Base-by-base conservation (phyloP, 495 filamentous ascomycete species). In the Neurospora discreta region DNA sequence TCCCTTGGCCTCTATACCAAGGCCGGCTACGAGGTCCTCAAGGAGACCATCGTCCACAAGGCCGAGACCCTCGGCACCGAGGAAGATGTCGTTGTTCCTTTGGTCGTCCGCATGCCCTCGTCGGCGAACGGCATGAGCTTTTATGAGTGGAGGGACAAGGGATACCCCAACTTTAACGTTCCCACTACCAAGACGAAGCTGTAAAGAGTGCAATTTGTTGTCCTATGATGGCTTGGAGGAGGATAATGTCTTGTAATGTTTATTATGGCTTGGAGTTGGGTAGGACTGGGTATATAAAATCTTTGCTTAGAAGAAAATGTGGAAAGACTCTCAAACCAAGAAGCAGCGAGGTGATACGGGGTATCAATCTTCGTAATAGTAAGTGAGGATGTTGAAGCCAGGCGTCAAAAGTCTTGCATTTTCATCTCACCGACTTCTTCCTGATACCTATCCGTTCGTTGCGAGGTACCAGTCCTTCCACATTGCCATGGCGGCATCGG, bases 11-110 rank as follows among this genome's bases (percentile, higher is more conserved):
- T 80, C 3, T 80, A 80, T 80, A 80, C 73, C 41, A 79, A 78
- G 68, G 16, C 78, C 38, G 78, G 78, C 20, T 80, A 77, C 67
- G 73, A 79, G 65, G 30, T 70, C 38, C 73, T 80, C 40, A 71
- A 74, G 20, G 78, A 80, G 68, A 77, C 68, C 16, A 73, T 80
- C n/a, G 74, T 79, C 40, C 78, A 80, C 76, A 78, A 76, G 69
- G 75, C 74, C 36, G 78, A 78, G 60, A 69, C 73, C 3, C 70
- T 80, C 38, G 77, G 76, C 2, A 75, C 75, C 11, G 39, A 71
- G 39, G 71, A 67, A 16, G 78, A 80, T 58, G 69, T 80, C 16
- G 74, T 68, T 23, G 77, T 80, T 23, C 76, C 78, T 2, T 70
- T 80, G 23, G 75, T 79, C 70, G 76, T 79, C 11, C 68, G 58